A percentile compares a stretch with the other conserved stretches of the same genome.
phyloP scores from a whole-genome alignment of 129 eudicot species.

The Helianthus annuus region DNA sequence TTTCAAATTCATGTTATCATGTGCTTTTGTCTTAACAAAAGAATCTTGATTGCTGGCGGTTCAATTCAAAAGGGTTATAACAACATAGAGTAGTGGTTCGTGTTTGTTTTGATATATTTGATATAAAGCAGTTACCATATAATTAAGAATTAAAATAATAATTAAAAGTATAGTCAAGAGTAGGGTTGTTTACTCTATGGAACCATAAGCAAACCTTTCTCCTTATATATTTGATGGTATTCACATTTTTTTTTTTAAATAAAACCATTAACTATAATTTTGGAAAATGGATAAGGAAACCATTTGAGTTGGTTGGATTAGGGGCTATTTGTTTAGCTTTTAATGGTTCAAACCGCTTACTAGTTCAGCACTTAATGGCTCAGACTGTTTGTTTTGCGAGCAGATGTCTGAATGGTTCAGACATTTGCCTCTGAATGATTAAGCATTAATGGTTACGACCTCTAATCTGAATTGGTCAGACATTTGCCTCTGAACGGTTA shows the following conservation, averaged over 20 bases:
- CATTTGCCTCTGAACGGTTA: too few species aligned
- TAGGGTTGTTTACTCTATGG: too few species aligned
- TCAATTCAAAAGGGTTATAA: neutral
- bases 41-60: neutral
- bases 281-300: neutral
- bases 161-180: neutral
- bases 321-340: too few species aligned
- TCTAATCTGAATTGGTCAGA: too few species aligned
- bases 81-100: neutral
- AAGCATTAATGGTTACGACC: too few species aligned
- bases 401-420: too few species aligned
- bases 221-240: too few species aligned
- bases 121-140: neutral
- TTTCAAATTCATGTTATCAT: neutral
- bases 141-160: neutral
- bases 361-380: too few species aligned
- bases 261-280: neutral
- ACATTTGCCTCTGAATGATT: too few species aligned
- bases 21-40: slow-evolving; percentile 7
- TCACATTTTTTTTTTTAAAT: neutral
- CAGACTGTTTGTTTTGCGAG: too few species aligned
- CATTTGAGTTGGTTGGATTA: neutral
- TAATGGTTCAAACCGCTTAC: too few species aligned
- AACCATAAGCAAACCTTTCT: too few species aligned
- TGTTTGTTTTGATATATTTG: neutral